Evolutionary conservation across 495 filamentous ascomycete species (phyloP), one percentile per base, ranked within the genome.

Genomic region (Penicillium canariense): DNA sequence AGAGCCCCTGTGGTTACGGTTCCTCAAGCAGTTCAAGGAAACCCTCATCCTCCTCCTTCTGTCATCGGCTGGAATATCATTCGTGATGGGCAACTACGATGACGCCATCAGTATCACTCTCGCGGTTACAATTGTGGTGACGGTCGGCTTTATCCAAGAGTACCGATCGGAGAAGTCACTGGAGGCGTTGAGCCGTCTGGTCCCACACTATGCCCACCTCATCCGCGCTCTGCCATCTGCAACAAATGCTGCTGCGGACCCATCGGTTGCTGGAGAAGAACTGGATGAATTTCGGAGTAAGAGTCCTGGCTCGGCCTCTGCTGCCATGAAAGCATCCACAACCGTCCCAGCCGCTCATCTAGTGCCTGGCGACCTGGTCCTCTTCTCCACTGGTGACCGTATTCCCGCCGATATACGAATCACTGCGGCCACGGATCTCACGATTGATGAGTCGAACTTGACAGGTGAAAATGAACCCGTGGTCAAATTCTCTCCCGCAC

Each of bases 91-190:
- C 25, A 97, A 99, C 65, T 84, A 86, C 72, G 92, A 97, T 59
- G 94, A 99, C 76, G 95, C 95, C 5, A 75, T 97, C 61, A 97
- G 92, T 70, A 99, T 99, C 62, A 77, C 93, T 2, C 81, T 96
- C 28, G 94, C 94, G 1, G 94, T 99, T 6, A 94, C 91, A 39
- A 97, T 99, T 65, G 94, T 99, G 15, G 91, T 97, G 32, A 88
- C 88, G 1, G 94, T 97, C 47, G 94, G 91, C 10, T 99, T 99
- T 63, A 82, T 97, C 51, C 94, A 99, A 66, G 94, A 99, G 70
- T 97, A 97, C 68, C 83, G 95, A 52, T 97, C 93, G 35, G 95
- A 99, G 68, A 96, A 97, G 72, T 96, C 92, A 2, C 82, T 99
- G 64, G 94, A 97, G 69, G 94, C 94, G 44, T 77, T 99, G 50